Conservation (phyloP, 805 yeast genomes). For the Lipomyces mesembrius region DNA sequence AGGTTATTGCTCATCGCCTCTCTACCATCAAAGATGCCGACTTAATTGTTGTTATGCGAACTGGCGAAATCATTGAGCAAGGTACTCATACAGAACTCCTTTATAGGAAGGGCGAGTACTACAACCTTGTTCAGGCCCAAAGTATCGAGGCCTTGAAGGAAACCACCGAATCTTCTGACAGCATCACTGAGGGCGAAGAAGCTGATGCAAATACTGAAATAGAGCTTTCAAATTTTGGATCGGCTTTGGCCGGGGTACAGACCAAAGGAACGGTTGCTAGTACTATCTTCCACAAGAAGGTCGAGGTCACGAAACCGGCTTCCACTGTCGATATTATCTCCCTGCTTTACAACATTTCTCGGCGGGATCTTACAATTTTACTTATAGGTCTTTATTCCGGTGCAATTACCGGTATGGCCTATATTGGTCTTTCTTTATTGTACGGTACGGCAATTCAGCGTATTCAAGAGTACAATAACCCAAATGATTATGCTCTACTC, state of each 20-base stretch:
- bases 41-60: slow-evolving; percentile 51
- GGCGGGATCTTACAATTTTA: slow-evolving; percentile 22
- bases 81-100: slow-evolving; percentile 46
- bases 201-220: slow-evolving; percentile 25
- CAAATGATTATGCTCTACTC: slow-evolving; percentile 26
- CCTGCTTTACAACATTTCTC: slow-evolving; percentile 18
- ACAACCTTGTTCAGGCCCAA: slow-evolving; percentile 43
- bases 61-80: slow-evolving; percentile 52
- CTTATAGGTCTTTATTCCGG: slow-evolving; percentile 32
- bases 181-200: slow-evolving; percentile 26
- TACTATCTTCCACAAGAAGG: slow-evolving; percentile 14
- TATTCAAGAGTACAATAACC: slow-evolving; percentile 22
- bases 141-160: slow-evolving; percentile 28
- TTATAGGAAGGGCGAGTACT: slow-evolving; percentile 38
- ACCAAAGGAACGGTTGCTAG: slow-evolving; percentile 15
- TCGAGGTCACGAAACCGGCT: slow-evolving; percentile 1
- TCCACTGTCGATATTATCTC: slow-evolving; percentile 20
- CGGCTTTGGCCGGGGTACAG: slow-evolving; percentile 17
- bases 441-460: slow-evolving; percentile 34
- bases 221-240: slow-evolving; percentile 14
- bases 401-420: slow-evolving; percentile 30
- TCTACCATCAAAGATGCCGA: slow-evolving; percentile 58
- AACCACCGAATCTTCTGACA: slow-evolving; percentile 8
- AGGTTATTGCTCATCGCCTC: slow-evolving; percentile 59
- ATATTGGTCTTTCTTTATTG: slow-evolving; percentile 34